These are phyloP conservation scores for Aphanomyces cochlioides DNA, from an alignment of 352 stramenopile genomes.

Conservation along the genomic window DNA sequence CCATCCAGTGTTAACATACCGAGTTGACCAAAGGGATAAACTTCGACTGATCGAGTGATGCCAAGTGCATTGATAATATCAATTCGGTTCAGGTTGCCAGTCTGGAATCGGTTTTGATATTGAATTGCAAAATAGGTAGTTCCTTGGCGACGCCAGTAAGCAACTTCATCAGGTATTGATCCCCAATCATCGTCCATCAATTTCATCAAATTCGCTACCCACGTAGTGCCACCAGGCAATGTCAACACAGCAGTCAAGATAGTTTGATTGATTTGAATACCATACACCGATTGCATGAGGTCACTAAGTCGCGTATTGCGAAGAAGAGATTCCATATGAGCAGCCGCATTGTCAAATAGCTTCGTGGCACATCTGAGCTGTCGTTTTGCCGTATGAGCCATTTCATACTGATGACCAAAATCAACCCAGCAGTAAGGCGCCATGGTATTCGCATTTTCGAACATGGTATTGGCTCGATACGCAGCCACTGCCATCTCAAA, in stretches of 20 bases:
- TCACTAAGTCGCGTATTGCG: no score
- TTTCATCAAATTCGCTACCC: not conserved
- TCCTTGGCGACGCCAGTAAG: not conserved
- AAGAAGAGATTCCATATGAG: slow-evolving; percentile 1
- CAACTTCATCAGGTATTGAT: slow-evolving; percentile 5
- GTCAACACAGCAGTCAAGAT: slow-evolving; percentile 2
- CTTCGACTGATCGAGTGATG: not conserved
- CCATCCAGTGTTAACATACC: not conserved
- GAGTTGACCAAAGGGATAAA: slow-evolving; percentile 6
- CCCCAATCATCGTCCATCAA: not conserved
- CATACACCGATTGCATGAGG: not conserved
- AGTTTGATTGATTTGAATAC: not conserved
- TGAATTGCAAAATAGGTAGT: not conserved
- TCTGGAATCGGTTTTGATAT: slow-evolving; percentile 10
- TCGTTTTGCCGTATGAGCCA: slow-evolving; percentile 13
- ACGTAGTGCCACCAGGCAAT: not conserved
- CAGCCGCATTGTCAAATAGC: not conserved
- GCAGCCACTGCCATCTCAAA: not conserved
- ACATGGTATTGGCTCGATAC: not conserved
- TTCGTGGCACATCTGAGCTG: not conserved
- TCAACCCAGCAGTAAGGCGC: slow-evolving; percentile 26
- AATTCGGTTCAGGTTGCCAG: not conserved
- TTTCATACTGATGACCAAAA: slow-evolving; percentile 4
- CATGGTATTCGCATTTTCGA: slow-evolving; percentile 1
- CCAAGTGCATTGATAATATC: slow-evolving; percentile 14